These are phyloP conservation scores for Aleurites moluccanus DNA, from an alignment of 441 rosid genomes.

Conservation along the genomic window DNA sequence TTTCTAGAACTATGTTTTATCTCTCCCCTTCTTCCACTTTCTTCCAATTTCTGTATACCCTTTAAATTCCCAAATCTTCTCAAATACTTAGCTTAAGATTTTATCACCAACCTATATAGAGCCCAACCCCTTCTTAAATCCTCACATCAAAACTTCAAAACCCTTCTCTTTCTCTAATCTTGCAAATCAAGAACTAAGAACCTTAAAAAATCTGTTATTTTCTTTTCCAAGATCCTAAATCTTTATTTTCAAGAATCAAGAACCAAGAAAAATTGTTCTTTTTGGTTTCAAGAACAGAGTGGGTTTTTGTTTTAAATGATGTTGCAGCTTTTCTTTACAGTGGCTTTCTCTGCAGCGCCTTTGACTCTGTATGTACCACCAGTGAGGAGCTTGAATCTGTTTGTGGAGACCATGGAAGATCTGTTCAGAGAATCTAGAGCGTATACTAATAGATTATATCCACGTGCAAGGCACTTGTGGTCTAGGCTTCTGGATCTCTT, in stretches of 20 bases:
- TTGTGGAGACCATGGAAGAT: conserved; percentile 83
- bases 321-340: conserved; percentile 73
- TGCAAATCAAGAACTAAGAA: background rate
- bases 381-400: conserved; percentile 67
- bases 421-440: conserved; percentile 55
- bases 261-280: background rate
- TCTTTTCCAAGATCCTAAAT: background rate
- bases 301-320: conserved; percentile 25
- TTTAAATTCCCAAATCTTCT: background rate
- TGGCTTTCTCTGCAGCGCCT: conserved; percentile 87
- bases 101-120: background rate
- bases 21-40: background rate
- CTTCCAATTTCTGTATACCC: background rate
- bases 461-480: conserved; percentile 63
- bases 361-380: conserved; percentile 86
- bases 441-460: conserved; percentile 53
- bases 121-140: background rate
- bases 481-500: conserved; percentile 60
- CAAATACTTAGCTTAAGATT: background rate
- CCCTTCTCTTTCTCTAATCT: background rate
- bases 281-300: background rate
- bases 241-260: background rate
- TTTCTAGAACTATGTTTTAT: background rate
- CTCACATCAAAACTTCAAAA: background rate
- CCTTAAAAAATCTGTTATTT: background rate